A percentile compares a stretch with the other conserved stretches of the same genome.
Conservation (phyloP, 257 asterid genomes). For the Petunia axillaris region DNA sequence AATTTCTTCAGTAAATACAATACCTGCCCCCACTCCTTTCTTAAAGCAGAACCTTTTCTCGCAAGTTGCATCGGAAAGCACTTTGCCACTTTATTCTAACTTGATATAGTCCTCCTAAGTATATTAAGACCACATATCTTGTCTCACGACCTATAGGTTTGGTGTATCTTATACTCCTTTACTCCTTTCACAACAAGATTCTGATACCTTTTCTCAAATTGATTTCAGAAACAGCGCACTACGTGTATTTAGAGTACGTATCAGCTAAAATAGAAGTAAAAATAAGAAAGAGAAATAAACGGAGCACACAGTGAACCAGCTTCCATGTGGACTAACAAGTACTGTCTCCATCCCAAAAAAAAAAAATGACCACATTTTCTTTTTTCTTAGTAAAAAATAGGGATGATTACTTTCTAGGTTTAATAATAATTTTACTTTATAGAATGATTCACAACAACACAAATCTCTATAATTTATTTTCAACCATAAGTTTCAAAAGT, state of each 20-base stretch:
- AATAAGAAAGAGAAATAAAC: neutral
- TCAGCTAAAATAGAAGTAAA: neutral
- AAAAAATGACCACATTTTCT: too few species aligned
- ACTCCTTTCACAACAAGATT: conserved; percentile 28
- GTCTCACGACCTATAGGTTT: conserved; percentile 24
- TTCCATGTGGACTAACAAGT: neutral
- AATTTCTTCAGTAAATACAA: conserved; percentile 33
- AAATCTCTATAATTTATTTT: too few species aligned
- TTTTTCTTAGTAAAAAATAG: too few species aligned
- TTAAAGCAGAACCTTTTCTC: conserved; percentile 34
- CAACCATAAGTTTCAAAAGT: too few species aligned
- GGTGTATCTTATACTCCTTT: conserved; percentile 16
- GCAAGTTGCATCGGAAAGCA: conserved; percentile 39
- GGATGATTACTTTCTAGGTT: too few species aligned
- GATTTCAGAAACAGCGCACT: conserved; percentile 12
- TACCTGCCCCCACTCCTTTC: conserved; percentile 38
- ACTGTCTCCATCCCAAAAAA: too few species aligned
- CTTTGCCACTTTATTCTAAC: conserved; percentile 37
- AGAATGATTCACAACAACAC: too few species aligned
- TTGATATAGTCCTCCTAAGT: conserved; percentile 31
- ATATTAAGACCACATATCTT: conserved; percentile 27
- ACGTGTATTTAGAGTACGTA: neutral
- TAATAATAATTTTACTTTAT: too few species aligned
- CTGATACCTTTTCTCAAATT: conserved; percentile 31
- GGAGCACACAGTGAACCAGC: neutral